Conservation (phyloP, 2,329 filamentous ascomycete species). For the Colletotrichum sp. region DNA sequence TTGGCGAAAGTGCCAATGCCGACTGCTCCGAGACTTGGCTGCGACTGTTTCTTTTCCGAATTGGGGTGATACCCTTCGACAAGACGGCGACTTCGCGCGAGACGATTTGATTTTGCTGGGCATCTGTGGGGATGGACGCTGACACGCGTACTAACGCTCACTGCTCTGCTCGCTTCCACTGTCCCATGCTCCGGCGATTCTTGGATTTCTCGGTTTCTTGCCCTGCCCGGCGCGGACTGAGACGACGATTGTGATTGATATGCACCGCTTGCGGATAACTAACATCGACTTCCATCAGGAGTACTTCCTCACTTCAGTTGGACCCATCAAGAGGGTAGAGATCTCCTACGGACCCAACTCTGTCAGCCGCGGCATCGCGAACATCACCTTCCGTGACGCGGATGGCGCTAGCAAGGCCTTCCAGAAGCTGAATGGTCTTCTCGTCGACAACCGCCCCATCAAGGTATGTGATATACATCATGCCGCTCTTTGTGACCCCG, state of each 20-base stretch:
- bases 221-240: slow-evolving; percentile 24
- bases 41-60: slow-evolving; percentile 2
- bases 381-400: slow-evolving; percentile 81
- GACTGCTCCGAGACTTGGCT: not conserved
- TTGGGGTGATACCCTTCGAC: slow-evolving; percentile 19
- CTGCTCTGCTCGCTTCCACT: slow-evolving; percentile 38
- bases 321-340: slow-evolving; percentile 88
- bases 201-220: slow-evolving; percentile 22
- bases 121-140: not conserved
- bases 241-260: slow-evolving; percentile 28
- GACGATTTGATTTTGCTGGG: not conserved
- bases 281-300: slow-evolving; percentile 79
- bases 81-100: slow-evolving; percentile 7
- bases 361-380: slow-evolving; percentile 89
- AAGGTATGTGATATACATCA: slow-evolving; percentile 64
- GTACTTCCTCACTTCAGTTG: slow-evolving; percentile 89
- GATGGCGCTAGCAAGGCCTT: slow-evolving; percentile 87
- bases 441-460: slow-evolving; percentile 89
- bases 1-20: not conserved
- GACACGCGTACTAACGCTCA: slow-evolving; percentile 29
- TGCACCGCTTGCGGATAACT: slow-evolving; percentile 60
- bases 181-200: not conserved
- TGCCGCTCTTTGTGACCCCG: not conserved
- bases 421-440: slow-evolving; percentile 81
- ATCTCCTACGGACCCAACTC: slow-evolving; percentile 93